Percentiles rank a stretch among this genome's conserved stretches.
These are phyloP conservation scores for Phaeophleospora eucalypticola DNA, from an alignment of 2,329 filamentous ascomycete genomes.

Conservation along the genomic window DNA sequence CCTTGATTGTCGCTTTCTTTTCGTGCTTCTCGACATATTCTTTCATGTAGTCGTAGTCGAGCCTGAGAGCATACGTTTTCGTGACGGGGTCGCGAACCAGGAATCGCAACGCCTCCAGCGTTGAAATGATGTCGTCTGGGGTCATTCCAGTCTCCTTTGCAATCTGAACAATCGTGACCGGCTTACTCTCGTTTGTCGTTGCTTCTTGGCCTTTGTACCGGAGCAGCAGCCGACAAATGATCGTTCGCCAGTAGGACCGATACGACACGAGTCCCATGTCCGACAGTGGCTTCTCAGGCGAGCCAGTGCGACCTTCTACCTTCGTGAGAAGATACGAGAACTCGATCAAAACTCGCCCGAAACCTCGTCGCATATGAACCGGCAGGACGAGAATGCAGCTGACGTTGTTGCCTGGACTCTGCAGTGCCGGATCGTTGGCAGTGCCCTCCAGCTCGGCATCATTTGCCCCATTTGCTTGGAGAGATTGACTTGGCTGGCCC, in stretches of 20 bases:
- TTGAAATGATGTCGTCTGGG: slow-evolving; percentile 90
- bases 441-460: slow-evolving; percentile 18
- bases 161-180: slow-evolving; percentile 57
- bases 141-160: slow-evolving; percentile 93
- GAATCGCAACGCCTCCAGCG: slow-evolving; percentile 82
- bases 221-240: slow-evolving; percentile 80
- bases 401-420: slow-evolving; percentile 69
- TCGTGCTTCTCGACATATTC: slow-evolving; percentile 89
- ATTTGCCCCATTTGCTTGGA: not conserved
- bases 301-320: slow-evolving; percentile 89
- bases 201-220: slow-evolving; percentile 47
- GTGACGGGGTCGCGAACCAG: slow-evolving; percentile 86
- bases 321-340: slow-evolving; percentile 96
- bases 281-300: slow-evolving; percentile 92
- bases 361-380: slow-evolving; percentile 95
- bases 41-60: slow-evolving; percentile 80
- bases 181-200: slow-evolving; percentile 18
- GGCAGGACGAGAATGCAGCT: slow-evolving; percentile 94
- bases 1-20: slow-evolving; percentile 77
- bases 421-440: slow-evolving; percentile 28
- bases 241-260: slow-evolving; percentile 90
- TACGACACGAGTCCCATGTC: slow-evolving; percentile 98
- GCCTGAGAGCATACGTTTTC: slow-evolving; percentile 79
- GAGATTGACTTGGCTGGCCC: not conserved
- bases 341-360: slow-evolving; percentile 93